phyloP scores from a whole-genome alignment of 164 flowering plant genomes.

The Sedum album region DNA sequence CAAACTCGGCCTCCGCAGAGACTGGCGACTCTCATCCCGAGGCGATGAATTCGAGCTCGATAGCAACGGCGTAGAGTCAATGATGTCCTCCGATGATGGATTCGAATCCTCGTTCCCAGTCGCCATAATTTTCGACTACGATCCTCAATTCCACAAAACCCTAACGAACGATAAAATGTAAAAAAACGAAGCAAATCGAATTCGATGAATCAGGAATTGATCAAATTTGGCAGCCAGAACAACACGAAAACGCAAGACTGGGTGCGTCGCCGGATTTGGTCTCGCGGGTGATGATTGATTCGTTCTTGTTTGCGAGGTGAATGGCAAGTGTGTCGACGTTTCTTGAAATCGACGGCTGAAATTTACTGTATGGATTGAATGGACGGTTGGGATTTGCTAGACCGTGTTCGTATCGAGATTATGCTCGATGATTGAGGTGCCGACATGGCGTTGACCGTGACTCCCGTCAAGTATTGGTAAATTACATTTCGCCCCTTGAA shows the following conservation, averaged over 20 bases:
- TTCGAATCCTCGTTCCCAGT: slow-evolving; percentile 1
- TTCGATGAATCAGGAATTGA: not conserved
- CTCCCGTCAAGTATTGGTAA: no score
- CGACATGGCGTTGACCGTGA: no score
- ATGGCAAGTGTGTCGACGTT: not conserved
- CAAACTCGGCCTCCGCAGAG: slow-evolving; percentile 26
- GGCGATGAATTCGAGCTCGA: slow-evolving; percentile 8
- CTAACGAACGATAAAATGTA: not conserved
- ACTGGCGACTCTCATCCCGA: slow-evolving; percentile 15
- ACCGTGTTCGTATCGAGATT: no score
- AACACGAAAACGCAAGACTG: not conserved
- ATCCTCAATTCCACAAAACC: not conserved
- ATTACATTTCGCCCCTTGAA: no score
- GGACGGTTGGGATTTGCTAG: not conserved
- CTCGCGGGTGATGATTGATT: not conserved
- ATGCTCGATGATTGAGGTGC: no score
- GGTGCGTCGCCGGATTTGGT: not conserved
- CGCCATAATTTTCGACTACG: not conserved
- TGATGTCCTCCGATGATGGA: slow-evolving; percentile 7
- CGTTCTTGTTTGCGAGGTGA: not conserved
- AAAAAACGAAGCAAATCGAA: not conserved
- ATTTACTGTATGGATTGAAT: not conserved
- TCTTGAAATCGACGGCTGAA: not conserved
- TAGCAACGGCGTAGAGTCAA: slow-evolving; percentile 44
- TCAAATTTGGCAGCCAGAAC: not conserved